Evolutionary conservation across 2,329 filamentous ascomycete species (phyloP), one percentile per base, ranked within the genome.

Genomic region (Cucurbitaria berberidis): DNA sequence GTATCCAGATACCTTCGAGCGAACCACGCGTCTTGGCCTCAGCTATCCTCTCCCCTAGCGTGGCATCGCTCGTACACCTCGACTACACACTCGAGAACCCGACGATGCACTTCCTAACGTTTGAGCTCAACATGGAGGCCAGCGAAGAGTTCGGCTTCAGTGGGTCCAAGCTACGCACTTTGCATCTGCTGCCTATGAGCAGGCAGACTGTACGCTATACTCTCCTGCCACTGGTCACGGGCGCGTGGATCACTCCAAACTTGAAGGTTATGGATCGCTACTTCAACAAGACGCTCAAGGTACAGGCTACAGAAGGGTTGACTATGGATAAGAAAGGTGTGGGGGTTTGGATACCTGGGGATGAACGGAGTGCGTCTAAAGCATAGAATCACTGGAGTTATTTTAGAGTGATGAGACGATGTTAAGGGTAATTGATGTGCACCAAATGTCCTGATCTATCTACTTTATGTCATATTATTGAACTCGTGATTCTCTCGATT

Each of bases 71-170:
- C 15, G 57, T 76, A 10, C 70, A 76, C 32, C 50, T 41, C 26
- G 39, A 45, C 26, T 48, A 40, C 26, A 26, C 40, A 8, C 48
- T 48, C 15, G 22, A 39, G 16, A 45, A 48, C 5, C 36, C 39
- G 1, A 41, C 93, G 0, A 89, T 87, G 72, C 95, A 99, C 74
- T 96, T 96, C 76, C 84, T 99, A 44, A 96, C 93, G 0, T 99
- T 99, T 76, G 92, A 90, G 26, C 76, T 98, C 43, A 86, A 82
- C 22, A 96, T 99, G 92, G 93, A 99, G 64, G 89, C 92, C 2
- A 93, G 86, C 70, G 91, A 96, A 60, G 85, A 91, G 47, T 98
- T 98, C 75, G 93, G 92, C 0, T 98, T 99, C 74, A 92, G 90
- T 7, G 95, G 95, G 0, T 81, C 90, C 1, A 98, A 98, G 77